Evolutionary conservation across 75 land plant species (phyloP).

Genomic region (Sequoiadendron giganteum): DNA sequence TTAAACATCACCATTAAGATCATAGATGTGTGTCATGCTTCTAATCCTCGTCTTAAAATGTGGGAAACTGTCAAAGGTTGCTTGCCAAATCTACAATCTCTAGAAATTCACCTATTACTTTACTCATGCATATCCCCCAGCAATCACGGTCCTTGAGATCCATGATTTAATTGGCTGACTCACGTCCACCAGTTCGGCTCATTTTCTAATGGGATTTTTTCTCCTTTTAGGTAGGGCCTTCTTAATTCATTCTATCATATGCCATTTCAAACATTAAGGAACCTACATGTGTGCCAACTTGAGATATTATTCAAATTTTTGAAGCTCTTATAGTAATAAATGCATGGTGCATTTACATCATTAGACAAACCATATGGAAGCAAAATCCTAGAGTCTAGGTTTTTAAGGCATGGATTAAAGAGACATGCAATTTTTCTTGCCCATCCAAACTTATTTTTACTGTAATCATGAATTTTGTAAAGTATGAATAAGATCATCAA

Average conservation of each 20-base stretch:
- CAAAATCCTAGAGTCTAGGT: neutral
- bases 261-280: neutral
- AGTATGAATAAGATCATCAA: neutral
- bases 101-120: too few relatives aligned
- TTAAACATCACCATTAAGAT: too few relatives aligned
- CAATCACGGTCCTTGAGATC: too few relatives aligned
- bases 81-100: too few relatives aligned
- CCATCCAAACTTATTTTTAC: neutral
- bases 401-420: neutral
- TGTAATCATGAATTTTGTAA: neutral
- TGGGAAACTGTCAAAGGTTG: too few relatives aligned
- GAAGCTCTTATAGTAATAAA: neutral
- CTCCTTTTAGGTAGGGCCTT: neutral
- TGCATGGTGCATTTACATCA: neutral
- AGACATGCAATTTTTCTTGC: neutral
- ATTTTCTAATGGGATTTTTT: neutral
- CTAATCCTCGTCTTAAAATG: too few relatives aligned
- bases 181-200: neutral
- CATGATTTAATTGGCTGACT: too few relatives aligned
- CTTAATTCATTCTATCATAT: neutral
- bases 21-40: too few relatives aligned
- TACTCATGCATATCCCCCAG: too few relatives aligned
- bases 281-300: neutral
- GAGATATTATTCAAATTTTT: neutral
- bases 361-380: neutral